phyloP scores from a whole-genome alignment of 257 asterid genomes.

The Cynanchum wilfordii region DNA sequence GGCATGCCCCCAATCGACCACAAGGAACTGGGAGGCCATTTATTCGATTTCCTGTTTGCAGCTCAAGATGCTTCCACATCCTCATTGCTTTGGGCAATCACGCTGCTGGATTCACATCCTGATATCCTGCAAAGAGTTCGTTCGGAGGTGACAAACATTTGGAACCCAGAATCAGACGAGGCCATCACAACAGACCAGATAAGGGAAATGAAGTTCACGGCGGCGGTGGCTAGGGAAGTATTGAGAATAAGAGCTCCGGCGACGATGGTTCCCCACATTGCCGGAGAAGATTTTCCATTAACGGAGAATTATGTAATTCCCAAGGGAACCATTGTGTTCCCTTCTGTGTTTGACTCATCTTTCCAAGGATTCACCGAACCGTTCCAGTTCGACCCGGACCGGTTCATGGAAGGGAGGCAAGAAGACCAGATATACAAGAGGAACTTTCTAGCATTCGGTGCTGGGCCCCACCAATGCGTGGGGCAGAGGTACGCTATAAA shows the following conservation, averaged over 20 bases:
- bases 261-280: constrained; percentile 88
- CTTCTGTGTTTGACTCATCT: constrained; percentile 82
- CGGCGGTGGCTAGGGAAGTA: constrained; percentile 92
- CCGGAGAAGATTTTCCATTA: constrained; percentile 62
- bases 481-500: constrained; percentile 90
- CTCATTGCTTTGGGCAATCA: constrained; percentile 74
- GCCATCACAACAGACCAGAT: constrained; percentile 49
- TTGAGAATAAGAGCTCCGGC: constrained; percentile 84
- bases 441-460: constrained; percentile 78
- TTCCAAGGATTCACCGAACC: constrained; percentile 84
- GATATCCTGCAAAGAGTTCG: constrained; percentile 47
- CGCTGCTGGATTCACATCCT: constrained; percentile 59
- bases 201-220: constrained; percentile 76
- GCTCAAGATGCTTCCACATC: constrained; percentile 93
- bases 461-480: constrained; percentile 93
- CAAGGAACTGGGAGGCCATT: constrained; percentile 59
- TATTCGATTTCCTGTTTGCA: constrained; percentile 85
- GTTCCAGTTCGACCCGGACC: constrained; percentile 78
- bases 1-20: constrained; percentile 20
- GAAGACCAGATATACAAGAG: constrained; percentile 71
- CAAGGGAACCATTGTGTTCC: constrained; percentile 80
- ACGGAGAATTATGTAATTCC: constrained; percentile 61
- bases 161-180: constrained; percentile 50
- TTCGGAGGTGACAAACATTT: constrained; percentile 42
- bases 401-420: constrained; percentile 71